Evolutionary conservation across 805 yeast genomes (phyloP), one percentile per base, ranked within the genome.

Genomic region (Saccharomycopsis capsularis): DNA sequence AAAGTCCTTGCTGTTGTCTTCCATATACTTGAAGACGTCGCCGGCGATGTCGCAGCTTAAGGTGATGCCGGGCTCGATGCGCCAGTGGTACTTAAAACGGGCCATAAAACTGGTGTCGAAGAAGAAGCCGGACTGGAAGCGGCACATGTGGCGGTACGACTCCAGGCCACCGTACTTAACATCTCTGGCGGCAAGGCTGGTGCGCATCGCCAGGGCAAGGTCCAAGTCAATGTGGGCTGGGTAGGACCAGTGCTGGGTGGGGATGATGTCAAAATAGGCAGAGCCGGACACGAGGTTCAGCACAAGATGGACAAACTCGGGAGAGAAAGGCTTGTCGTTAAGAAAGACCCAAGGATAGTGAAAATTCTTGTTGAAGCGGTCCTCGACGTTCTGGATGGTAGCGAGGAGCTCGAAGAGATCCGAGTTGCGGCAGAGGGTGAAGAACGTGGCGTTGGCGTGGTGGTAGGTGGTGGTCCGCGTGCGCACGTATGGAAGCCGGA

Each of bases 321-420:
- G 82, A 30, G 74, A 69, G 64, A 88, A 90, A 21, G 76, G 81
- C 49, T 75, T 81, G 62, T 91, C 91, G 66, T 90, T 90, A 57
- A 91, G 68, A 65, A 90, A 90, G 15, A 89, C 90, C 96, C 96
- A 90, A 62, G 88, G 95, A 63, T 90, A 90, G 56, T 85, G 78
- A 67, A 61, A 89, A 54, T 80, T 70, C 44, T 66, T 63, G 68
- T 91, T 89, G 69, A 89, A 89, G 48, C 90, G 75, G 63, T 83
- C 87, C 69, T 87, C 95, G 35, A 86, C 71, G 47, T 68, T 69
- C 51, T 74, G 74, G 35, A 82, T 70, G 11, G 86, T 73, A 42
- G 71, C 73, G 7, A 79, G 56, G 54, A 82, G 66, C 2, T 66
- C 66, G 53, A 65, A 73, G 2, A 81, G 61, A 44, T 83, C 89